phyloP scores from a whole-genome alignment of 2,329 filamentous ascomycete genomes.

The Xylariaceae sp. region DNA sequence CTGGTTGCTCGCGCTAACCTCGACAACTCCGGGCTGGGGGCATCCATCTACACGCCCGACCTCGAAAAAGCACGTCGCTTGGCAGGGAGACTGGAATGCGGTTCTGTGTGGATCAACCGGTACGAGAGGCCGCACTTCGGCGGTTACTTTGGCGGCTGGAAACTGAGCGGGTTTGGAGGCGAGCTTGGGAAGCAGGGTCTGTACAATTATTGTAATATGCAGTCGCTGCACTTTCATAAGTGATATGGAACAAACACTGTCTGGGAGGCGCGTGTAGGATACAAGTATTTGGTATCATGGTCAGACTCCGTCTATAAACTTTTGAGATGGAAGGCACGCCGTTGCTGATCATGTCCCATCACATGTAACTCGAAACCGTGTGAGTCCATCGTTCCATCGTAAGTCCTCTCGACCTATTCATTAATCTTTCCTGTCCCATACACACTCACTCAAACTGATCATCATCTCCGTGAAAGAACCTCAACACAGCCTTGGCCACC shows the following conservation, averaged over 20 bases:
- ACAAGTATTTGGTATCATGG: too few relatives aligned
- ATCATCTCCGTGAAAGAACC: conserved; percentile 46
- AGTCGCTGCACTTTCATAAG: conserved; percentile 31
- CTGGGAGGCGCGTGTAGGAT: too few relatives aligned
- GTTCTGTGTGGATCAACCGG: conserved; percentile 56
- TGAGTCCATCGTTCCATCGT: too few relatives aligned
- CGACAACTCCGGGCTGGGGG: conserved; percentile 83
- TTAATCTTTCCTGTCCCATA: too few relatives aligned
- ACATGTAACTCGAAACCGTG: too few relatives aligned
- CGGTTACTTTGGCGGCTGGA: conserved; percentile 30
- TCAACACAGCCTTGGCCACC: conserved; percentile 62
- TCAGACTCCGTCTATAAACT: too few relatives aligned
- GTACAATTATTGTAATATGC: conserved; percentile 30
- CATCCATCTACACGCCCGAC: conserved; percentile 55
- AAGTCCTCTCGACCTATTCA: too few relatives aligned
- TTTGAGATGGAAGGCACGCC: too few relatives aligned
- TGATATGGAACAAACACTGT: not conserved
- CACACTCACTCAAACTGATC: not conserved
- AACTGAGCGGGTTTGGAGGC: conserved; percentile 31
- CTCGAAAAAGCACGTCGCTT: conserved; percentile 45
- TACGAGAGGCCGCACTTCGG: conserved; percentile 29
- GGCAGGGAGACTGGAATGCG: conserved; percentile 49
- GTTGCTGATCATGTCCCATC: too few relatives aligned
- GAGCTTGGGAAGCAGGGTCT: conserved; percentile 32
- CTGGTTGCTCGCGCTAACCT: conserved; percentile 67